Evolutionary conservation across 2,329 filamentous ascomycete species (phyloP).

Genomic region (Coniochaeta pulveracea): DNA sequence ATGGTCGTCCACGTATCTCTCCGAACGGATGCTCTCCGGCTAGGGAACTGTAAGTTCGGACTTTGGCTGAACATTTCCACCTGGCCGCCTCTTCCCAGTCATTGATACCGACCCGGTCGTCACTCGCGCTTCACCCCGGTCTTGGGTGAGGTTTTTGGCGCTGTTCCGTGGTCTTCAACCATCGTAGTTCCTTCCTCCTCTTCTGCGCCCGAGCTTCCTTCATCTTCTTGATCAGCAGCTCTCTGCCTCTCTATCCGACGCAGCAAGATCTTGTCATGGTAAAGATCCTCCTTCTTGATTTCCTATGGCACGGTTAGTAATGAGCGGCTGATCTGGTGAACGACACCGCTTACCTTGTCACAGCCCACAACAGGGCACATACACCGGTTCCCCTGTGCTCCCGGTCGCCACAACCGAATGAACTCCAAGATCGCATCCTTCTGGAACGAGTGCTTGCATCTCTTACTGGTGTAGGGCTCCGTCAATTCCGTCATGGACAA

Average conservation of each 20-base stretch:
- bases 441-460: constrained; percentile 66
- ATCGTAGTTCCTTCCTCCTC: constrained; percentile 24
- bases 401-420: constrained; percentile 17
- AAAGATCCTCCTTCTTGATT: constrained; percentile 40
- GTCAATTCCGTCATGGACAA: constrained; percentile 53
- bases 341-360: constrained; percentile 32
- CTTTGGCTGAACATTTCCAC: too few relatives aligned
- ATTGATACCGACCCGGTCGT: too few relatives aligned
- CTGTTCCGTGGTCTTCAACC: too few relatives aligned
- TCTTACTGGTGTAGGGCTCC: constrained; percentile 53
- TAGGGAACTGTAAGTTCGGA: too few relatives aligned
- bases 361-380: constrained; percentile 55
- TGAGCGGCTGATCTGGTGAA: background rate
- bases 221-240: constrained; percentile 29
- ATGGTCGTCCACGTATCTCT: too few relatives aligned
- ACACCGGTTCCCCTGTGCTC: constrained; percentile 18
- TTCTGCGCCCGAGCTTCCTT: constrained; percentile 26
- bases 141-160: too few relatives aligned
- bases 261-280: constrained; percentile 41
- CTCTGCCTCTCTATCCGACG: constrained; percentile 46
- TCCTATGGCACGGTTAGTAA: constrained; percentile 21
- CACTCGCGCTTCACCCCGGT: too few relatives aligned
- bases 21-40: too few relatives aligned
- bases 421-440: constrained; percentile 49
- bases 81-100: too few relatives aligned